Conservation (phyloP, 2,329 filamentous ascomycete species). For the Aspergillus felis region DNA sequence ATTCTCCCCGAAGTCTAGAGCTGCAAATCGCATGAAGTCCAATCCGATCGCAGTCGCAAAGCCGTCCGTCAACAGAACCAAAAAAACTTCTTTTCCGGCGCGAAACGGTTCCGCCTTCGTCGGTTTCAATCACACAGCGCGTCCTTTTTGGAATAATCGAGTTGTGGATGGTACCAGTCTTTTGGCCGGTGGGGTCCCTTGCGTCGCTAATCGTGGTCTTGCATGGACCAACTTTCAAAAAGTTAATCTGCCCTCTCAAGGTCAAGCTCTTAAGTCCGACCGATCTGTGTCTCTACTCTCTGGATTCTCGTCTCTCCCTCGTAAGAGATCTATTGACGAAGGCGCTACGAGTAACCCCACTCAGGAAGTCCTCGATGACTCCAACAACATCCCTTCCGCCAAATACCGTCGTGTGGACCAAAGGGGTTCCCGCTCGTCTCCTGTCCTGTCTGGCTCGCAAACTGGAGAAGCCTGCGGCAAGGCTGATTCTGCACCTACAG, state of each 20-base stretch:
- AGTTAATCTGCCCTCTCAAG: constrained; percentile 5
- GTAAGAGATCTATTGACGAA: constrained; percentile 13
- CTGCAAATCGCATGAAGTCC: background rate
- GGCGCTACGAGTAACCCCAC: background rate
- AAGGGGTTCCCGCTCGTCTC: background rate
- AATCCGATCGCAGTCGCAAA: background rate
- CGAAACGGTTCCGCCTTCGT: background rate
- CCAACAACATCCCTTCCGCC: background rate
- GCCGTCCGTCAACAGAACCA: background rate
- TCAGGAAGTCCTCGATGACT: background rate
- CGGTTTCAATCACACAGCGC: background rate
- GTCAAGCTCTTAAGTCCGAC: constrained; percentile 7
- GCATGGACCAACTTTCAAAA: constrained; percentile 9
- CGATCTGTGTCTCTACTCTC: constrained; percentile 7
- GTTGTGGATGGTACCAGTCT: background rate
- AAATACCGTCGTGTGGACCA: constrained; percentile 14
- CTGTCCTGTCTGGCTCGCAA: background rate
- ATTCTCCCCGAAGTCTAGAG: constrained; percentile 9
- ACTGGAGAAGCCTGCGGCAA: background rate
- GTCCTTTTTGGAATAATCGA: background rate
- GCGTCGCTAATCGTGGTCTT: constrained; percentile 7
- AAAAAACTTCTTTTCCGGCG: background rate
- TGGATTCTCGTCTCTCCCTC: constrained; percentile 2
- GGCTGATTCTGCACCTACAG: background rate
- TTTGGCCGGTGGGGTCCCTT: background rate